Percentiles rank a stretch among this genome's conserved stretches.
Conservation (phyloP, 306 rosid genomes). For the Lathyrus aphaca region DNA sequence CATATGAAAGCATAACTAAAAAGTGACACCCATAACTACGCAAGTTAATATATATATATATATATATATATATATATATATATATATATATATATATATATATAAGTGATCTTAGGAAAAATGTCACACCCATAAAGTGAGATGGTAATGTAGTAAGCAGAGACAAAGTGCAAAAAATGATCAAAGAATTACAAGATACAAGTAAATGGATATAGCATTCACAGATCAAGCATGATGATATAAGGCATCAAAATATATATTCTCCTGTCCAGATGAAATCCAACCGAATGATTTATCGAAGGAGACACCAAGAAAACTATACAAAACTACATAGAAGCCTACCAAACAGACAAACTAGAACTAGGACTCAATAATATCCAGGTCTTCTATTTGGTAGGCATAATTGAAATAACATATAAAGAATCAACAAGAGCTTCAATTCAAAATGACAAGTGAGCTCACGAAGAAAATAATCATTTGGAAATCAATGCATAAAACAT, state of each 20-base stretch:
- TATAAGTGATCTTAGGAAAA: not conserved
- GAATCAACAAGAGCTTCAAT: conserved; percentile 11
- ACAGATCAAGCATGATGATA: not conserved
- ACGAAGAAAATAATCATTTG: not conserved
- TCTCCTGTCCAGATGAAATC: not conserved
- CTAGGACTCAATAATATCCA: conserved; percentile 8
- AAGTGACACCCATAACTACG: not conserved
- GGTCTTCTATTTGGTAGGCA: conserved; percentile 14
- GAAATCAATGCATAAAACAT: conserved; percentile 25
- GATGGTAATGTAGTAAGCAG: conserved; percentile 8
- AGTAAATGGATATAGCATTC: not conserved
- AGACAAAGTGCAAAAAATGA: not conserved
- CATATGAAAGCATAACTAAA: conserved; percentile 15
- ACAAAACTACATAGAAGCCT: conserved; percentile 1
- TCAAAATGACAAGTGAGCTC: not conserved
- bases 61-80: too few species aligned
- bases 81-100: too few species aligned
- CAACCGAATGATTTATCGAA: conserved; percentile 1
- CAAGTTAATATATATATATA: conserved; percentile 7
- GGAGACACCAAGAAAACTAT: not conserved
- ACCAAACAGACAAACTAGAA: not conserved
- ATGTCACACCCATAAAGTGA: not conserved
- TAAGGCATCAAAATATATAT: conserved; percentile 4
- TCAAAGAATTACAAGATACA: conserved; percentile 9
- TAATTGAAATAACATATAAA: conserved; percentile 19